These are phyloP conservation scores for Sporobolomyces roseus DNA, from an alignment of 768 basidiomycete species.

Conservation along the genomic window DNA sequence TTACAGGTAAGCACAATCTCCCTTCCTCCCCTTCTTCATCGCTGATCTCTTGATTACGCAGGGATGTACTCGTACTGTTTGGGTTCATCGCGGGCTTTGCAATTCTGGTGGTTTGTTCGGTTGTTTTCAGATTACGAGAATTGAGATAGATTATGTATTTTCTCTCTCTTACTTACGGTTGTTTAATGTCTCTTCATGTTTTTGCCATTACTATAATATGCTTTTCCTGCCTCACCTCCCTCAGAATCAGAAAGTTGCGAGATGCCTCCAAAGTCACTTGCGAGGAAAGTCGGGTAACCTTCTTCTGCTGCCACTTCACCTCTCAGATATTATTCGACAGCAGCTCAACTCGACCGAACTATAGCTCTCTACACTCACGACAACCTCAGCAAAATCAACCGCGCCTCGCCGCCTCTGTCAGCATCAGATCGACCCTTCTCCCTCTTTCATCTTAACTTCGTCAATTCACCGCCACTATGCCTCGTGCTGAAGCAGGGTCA, in stretches of 20 bases:
- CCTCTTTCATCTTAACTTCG: neutral
- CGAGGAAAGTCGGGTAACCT: too few relatives aligned
- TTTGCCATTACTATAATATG: too few relatives aligned
- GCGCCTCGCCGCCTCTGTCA: neutral
- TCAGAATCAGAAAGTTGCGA: too few relatives aligned
- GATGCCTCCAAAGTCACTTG: too few relatives aligned
- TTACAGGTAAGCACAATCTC: slow-evolving; percentile 58
- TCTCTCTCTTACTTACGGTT: neutral
- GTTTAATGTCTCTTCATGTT: neutral
- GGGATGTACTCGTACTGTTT: slow-evolving; percentile 77
- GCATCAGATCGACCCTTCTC: neutral
- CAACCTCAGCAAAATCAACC: neutral
- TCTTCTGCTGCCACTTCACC: too few relatives aligned
- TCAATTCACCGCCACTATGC: slow-evolving; percentile 41
- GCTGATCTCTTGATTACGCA: slow-evolving; percentile 7
- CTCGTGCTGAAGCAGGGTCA: slow-evolving; percentile 48
- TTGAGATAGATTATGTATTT: slow-evolving; percentile 54
- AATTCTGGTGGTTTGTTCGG: slow-evolving; percentile 64
- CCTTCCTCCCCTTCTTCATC: neutral
- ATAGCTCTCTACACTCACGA: neutral
- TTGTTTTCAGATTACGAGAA: slow-evolving; percentile 75
- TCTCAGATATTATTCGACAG: too few relatives aligned
- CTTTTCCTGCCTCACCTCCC: too few relatives aligned
- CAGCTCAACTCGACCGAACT: neutral
- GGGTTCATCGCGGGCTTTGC: slow-evolving; percentile 80